Base-by-base conservation (phyloP, 352 stramenopile genomes). In the Plasmopara viticola region DNA sequence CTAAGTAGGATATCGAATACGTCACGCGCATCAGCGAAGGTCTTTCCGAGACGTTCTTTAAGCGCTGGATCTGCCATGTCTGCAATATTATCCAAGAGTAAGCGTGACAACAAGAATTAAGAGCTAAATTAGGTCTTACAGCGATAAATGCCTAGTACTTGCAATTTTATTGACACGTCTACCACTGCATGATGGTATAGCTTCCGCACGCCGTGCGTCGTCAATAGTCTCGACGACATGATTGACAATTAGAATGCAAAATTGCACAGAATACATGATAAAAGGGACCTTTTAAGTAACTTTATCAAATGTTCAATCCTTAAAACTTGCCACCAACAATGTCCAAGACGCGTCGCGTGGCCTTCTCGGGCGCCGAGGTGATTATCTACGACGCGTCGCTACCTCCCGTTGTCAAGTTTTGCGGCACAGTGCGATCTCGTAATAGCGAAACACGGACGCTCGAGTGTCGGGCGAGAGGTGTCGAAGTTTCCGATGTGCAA, bases 1-100 rank as follows among this genome's bases (percentile, higher is more conserved):
- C 74, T 90, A 46, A 90, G 30, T 12, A 90, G 44, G 37, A 86
- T 34, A 49, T 90, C 79, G 35, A 86, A 86, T 12, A 76, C 66
- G 45, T 87, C 64, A 30, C 48, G 53, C 4, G 69, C 53, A 30
- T 60, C 41, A 1, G 18, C 30, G 9, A 68, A 64, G 1, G 25
- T 29, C 2, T 34, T 15, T 3, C 62, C 59, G 5, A 90, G 61
- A 43, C 64, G 53, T n/a, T 62, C 20, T 39, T 55, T 62, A 4
- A 83, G 48, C 38, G 51, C 57, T 0, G 76, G 79, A 43, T 87
- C 79, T 2, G 48, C 62, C 18, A 86, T 37, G 30, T 87, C 79
- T 90, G 17, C 7, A 50, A 12, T 46, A 34, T 17, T 7, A 9
- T 20, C 17, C 10, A 37, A 33, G 20, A 25, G 10, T 38, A n/a